Evolutionary conservation across 163 green algal species (phyloP).

Genomic region (Prototheca cutis): DNA sequence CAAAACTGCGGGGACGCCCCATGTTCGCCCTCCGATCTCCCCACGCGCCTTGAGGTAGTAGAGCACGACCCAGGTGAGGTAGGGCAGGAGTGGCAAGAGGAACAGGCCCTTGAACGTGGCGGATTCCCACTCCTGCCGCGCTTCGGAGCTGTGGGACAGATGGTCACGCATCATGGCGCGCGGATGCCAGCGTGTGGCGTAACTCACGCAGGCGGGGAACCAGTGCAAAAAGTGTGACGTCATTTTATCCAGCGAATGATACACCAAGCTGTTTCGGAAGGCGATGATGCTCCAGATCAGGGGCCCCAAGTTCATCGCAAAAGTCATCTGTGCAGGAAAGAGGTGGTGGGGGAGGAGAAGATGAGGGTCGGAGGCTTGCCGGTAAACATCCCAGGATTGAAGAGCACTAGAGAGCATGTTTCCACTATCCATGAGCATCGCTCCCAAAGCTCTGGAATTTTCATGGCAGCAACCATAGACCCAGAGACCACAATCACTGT

Average conservation of each 20-base stretch:
- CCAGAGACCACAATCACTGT: too few relatives aligned
- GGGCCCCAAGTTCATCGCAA: constrained; percentile 60
- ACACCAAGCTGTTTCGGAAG: constrained; percentile 76
- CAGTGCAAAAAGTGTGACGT: constrained; percentile 34
- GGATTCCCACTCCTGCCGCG: constrained; percentile 21
- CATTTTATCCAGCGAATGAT: constrained; percentile 68
- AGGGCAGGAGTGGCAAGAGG: constrained; percentile 51
- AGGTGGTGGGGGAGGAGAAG: neutral
- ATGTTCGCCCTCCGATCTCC: neutral
- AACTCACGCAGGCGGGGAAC: constrained; percentile 39
- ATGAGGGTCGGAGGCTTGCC: neutral
- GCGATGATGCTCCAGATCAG: constrained; percentile 65
- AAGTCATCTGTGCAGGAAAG: constrained; percentile 44
- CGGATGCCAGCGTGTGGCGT: constrained; percentile 34
- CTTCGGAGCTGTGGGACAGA: neutral
- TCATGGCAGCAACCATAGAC: too few relatives aligned
- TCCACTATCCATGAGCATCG: too few relatives aligned
- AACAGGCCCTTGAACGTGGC: constrained; percentile 34
- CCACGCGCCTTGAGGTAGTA: constrained; percentile 59
- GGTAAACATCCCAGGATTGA: too few relatives aligned
- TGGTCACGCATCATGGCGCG: neutral
- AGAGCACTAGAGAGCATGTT: too few relatives aligned
- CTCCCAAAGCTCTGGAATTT: too few relatives aligned
- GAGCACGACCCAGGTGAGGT: constrained; percentile 52
- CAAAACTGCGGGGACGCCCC: too few relatives aligned